Base-by-base conservation (phyloP, 306 rosid species). In the Psophocarpus tetragonolobus region DNA sequence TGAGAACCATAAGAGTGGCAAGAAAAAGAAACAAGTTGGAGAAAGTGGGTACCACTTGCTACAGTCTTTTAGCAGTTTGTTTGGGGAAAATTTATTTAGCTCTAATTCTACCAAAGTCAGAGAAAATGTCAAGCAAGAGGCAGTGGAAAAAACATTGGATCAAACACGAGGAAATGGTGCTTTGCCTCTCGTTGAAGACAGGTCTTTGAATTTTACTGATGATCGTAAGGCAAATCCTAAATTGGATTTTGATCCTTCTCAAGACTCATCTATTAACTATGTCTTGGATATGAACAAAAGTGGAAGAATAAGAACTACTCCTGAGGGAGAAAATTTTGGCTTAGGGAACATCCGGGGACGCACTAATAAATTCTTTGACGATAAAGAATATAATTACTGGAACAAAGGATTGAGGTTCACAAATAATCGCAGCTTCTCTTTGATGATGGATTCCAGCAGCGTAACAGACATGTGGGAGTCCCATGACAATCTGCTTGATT, bases 11-110 rank as follows among this genome's bases (percentile, higher is more conserved):
- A 92, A 86, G 80, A 48, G 57, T 23, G 77, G 74, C 82, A 88
- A 84, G 75, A 91, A 85, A 78, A 84, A 82, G 74, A 90, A 91
- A 87, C 91, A 86, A 75, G 84, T 82, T 18, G 87, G 89, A 30
- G 91, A 78, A 69, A 78, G 63, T 81, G 96, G 92, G 60, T 50
- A 77, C 53, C 92, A 84, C 48, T 48, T 95, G 74, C 83, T 90
- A 56, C 87, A 87, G 70, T 86, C 89, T 69, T 42, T 91, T 39
- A 86, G 92, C 47, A 79, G 76, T 81, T 78, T 90, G 71, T 86
- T 94, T 73, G 86, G 87, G 76, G 95, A 88, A 82, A 88, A 79
- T 10, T 51, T 66, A 79, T 74, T 56, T 71, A 80, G 75, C 77
- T 76, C 86, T 17, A 88, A 88, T 84, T 75, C 85, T 10, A 75